A percentile compares a stretch with the other conserved stretches of the same genome.
phyloP scores from a whole-genome alignment of 73 alveolate species.

The Stentor coeruleus region DNA sequence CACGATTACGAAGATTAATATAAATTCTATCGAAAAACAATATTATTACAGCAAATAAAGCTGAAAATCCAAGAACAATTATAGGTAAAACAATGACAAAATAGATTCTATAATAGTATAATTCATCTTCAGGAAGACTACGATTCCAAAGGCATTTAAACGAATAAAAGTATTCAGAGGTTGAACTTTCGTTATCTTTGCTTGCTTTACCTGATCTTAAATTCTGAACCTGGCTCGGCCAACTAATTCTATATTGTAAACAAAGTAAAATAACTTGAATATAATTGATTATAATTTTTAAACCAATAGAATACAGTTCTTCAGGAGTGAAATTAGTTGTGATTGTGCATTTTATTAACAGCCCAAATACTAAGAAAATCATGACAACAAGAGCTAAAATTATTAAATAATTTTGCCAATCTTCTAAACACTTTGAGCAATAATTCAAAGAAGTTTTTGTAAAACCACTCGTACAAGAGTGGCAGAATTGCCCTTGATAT shows the following conservation, averaged over 20 bases:
- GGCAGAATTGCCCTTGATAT: conserved; percentile 53
- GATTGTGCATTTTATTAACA: conserved; percentile 34
- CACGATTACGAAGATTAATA: background rate
- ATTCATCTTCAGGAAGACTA: background rate
- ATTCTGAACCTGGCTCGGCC: background rate
- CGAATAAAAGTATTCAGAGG: background rate
- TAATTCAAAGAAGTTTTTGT: conserved; percentile 14
- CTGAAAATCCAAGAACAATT: background rate
- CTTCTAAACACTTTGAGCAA: conserved; percentile 55
- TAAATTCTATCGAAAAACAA: too few species aligned
- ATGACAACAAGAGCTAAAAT: conserved; percentile 16
- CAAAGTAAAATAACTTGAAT: conserved; percentile 29
- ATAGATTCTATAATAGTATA: background rate
- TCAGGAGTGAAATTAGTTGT: conserved; percentile 37
- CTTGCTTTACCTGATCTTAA: background rate
- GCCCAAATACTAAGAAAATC: conserved; percentile 8
- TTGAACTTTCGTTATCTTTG: background rate
- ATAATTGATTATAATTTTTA: conserved; percentile 49
- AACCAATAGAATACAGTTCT: conserved; percentile 28
- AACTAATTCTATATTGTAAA: background rate
- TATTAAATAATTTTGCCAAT: conserved; percentile 21
- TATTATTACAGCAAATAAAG: too few species aligned
- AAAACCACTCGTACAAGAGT: conserved; percentile 47
- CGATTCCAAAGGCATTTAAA: background rate
- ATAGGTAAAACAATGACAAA: background rate